A percentile compares a stretch with the other conserved stretches of the same genome.
These are phyloP conservation scores for Lentinula detonsa DNA, from an alignment of 768 basidiomycete genomes.

Conservation along the genomic window DNA sequence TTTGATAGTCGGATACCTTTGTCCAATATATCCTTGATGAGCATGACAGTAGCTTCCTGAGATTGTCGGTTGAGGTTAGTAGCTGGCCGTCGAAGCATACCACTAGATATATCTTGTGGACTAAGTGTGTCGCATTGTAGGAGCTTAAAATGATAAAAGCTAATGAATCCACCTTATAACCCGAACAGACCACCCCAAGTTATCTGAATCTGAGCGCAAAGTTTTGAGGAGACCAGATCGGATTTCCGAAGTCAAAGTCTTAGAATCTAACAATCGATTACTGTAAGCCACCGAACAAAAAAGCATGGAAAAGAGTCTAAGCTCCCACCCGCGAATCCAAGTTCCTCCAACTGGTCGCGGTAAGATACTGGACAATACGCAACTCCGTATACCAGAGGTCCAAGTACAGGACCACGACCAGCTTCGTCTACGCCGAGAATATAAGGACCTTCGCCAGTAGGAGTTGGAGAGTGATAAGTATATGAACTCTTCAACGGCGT, in stretches of 20 bases:
- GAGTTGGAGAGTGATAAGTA: constrained; percentile 69
- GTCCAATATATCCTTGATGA: constrained; percentile 83
- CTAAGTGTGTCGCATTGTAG: constrained; percentile 31
- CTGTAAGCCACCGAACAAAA: background rate
- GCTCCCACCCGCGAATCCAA: constrained; percentile 83
- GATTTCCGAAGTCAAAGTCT: constrained; percentile 71
- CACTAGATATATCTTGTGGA: constrained; percentile 85
- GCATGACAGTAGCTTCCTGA: constrained; percentile 81
- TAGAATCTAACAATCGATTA: constrained; percentile 63
- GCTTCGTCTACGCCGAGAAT: constrained; percentile 99
- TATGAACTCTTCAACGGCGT: constrained; percentile 63
- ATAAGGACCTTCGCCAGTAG: constrained; percentile 71
- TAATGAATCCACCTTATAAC: constrained; percentile 50
- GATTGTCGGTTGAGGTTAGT: constrained; percentile 85
- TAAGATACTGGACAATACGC: constrained; percentile 88
- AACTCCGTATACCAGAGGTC: constrained; percentile 93
- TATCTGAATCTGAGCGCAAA: constrained; percentile 62
- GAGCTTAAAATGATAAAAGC: background rate
- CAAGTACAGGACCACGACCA: constrained; percentile 91
- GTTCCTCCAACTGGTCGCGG: constrained; percentile 59
- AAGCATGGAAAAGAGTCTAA: background rate
- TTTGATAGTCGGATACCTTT: constrained; percentile 76
- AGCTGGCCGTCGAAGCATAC: constrained; percentile 84
- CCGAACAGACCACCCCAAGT: constrained; percentile 79
- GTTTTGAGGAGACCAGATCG: constrained; percentile 60